Evolutionary conservation across 139 green algal species (phyloP).

Genomic region (Desmodesmus armatus): DNA sequence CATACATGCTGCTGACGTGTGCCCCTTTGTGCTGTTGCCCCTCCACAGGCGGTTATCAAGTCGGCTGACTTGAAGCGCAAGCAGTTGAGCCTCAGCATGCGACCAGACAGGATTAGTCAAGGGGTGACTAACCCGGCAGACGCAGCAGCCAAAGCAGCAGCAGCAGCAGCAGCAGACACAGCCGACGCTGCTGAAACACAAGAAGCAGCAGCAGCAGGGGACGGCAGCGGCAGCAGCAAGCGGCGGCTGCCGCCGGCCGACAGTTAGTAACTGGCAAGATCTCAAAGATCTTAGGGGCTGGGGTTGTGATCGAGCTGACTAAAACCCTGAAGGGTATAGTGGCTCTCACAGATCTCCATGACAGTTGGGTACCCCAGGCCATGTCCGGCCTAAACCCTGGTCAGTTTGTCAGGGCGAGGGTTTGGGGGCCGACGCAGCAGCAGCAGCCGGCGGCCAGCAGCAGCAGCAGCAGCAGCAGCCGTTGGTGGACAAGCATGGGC

Average conservation of each 20-base stretch:
- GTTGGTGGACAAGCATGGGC: slow-evolving; percentile 1
- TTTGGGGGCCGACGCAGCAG: slow-evolving; percentile 51
- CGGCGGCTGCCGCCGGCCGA: slow-evolving; percentile 46
- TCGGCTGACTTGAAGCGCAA: too few relatives aligned
- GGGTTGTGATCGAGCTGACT: slow-evolving; percentile 77
- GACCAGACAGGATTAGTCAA: not conserved
- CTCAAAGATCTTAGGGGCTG: slow-evolving; percentile 49
- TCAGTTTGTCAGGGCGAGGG: slow-evolving; percentile 60
- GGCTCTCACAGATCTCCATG: slow-evolving; percentile 85
- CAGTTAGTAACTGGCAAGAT: slow-evolving; percentile 59
- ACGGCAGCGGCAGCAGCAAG: not conserved
- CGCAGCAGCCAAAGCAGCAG: not conserved
- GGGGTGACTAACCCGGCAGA: slow-evolving; percentile 3
- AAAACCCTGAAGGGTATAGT: slow-evolving; percentile 56
- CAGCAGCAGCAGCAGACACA: not conserved
- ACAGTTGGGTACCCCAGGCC: slow-evolving; percentile 73
- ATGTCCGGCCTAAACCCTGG: slow-evolving; percentile 68
- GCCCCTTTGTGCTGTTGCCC: too few relatives aligned
- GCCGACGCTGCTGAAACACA: not conserved
- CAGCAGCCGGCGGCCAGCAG: not conserved
- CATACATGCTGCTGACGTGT: too few relatives aligned
- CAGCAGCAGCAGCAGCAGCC: slow-evolving; percentile 1
- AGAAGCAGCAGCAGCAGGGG: not conserved
- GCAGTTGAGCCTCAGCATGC: slow-evolving; percentile 51
- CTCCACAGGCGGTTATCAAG: too few relatives aligned